A percentile compares a stretch with the other conserved stretches of the same genome.
These are phyloP conservation scores for Cetradonia linearis DNA, from an alignment of 495 filamentous ascomycete genomes.

Conservation along the genomic window DNA sequence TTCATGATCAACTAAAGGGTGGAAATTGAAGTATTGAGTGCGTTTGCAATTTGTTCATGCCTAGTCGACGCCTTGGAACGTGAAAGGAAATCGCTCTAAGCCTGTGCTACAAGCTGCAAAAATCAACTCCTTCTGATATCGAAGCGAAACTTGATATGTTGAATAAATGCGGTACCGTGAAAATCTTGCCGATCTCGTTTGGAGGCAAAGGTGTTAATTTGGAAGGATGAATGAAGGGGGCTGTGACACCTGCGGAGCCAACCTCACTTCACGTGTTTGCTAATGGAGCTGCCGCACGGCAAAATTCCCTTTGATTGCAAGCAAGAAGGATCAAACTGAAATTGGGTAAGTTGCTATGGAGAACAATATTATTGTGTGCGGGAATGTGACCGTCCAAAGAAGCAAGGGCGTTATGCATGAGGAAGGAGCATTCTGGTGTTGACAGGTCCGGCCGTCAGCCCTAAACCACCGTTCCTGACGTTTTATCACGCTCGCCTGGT, in stretches of 20 bases:
- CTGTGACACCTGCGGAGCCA: neutral
- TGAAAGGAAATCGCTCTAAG: neutral
- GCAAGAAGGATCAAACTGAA: neutral
- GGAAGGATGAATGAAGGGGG: neutral
- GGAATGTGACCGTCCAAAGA: neutral
- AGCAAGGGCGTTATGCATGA: slow-evolving; percentile 9
- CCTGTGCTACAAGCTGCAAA: neutral
- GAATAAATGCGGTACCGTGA: neutral
- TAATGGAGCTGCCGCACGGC: neutral
- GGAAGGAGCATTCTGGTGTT: slow-evolving; percentile 2
- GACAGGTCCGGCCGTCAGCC: slow-evolving; percentile 5
- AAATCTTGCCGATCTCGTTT: neutral
- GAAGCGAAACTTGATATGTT: neutral
- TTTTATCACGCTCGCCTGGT: neutral
- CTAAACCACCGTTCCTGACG: neutral
- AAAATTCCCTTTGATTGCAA: neutral
- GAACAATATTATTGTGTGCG: neutral
- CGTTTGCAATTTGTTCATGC: neutral
- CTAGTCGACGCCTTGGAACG: neutral
- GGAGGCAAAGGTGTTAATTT: neutral
- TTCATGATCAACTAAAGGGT: neutral
- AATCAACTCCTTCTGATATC: neutral
- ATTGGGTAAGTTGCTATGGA: neutral
- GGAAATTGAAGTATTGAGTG: neutral
- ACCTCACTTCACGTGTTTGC: slow-evolving; percentile 7